Evolutionary conservation across 1,284 basidiomycete genomes (phyloP), one percentile per base, ranked within the genome.

Genomic region (Malassezia japonica): DNA sequence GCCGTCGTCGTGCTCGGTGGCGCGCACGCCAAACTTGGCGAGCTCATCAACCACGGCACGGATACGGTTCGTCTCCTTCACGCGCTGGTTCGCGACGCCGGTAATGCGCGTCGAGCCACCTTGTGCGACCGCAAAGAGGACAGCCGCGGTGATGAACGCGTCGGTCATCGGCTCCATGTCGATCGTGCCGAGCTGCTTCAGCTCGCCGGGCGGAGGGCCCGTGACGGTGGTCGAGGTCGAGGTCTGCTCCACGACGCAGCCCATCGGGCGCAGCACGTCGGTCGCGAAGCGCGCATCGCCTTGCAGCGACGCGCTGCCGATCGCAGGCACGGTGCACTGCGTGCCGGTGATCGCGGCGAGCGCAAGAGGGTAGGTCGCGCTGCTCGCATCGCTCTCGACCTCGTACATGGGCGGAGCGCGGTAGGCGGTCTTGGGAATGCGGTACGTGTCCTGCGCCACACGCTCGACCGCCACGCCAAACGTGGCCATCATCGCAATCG

Each of bases 121-220:
- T 12, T 53, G 57, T 16, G 77, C 40, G 76, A 81, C 86, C 48
- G 92, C 91, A 43, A 89, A 88, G 15, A 99, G 77, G 2, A 85
- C 89, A 7, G 82, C 85, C 1, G 92, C 92, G 1, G 91, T 96
- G 74, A 98, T 80, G 78, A 99, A 99, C 6, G 91, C 92, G 73
- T 98, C 92, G 9, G 94, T 98, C 92, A 99, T 98, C n/a, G 85
- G 83, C 75, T 95, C 90, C 94, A 98, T 98, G 72, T 98, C 90
- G 21, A 96, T 82, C 61, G 83, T 79, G 32, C 87, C 87, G 44
- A 95, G 79, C 6, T 87, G 86, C 56, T 82, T 82, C 39, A 98
- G 79, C 62, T 82, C 77, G 1, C 89, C 87, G 18, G 83, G 74
- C 1, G 84, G 82, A 1, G 92, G 91, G 0, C 92, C 94, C 0